Conservation (phyloP, 2,329 filamentous ascomycete genomes). For the Diaporthe sp. region DNA sequence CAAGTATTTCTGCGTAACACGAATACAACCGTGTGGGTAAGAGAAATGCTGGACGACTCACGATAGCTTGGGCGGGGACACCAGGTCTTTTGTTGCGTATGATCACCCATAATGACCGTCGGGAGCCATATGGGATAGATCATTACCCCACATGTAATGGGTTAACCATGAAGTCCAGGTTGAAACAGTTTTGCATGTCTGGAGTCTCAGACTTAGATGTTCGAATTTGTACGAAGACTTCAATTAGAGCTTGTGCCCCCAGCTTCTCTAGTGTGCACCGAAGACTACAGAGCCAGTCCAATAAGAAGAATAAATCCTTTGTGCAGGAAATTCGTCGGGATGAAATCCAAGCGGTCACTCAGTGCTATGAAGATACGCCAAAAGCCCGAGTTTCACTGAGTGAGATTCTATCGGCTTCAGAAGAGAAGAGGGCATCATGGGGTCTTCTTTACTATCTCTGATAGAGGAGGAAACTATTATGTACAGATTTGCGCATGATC, state of each 20-base stretch:
- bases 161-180: background rate
- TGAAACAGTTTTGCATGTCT: background rate
- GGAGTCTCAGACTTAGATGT: background rate
- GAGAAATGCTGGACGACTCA: background rate
- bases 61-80: background rate
- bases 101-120: background rate
- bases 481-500: too few species aligned
- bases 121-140: background rate
- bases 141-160: background rate
- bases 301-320: background rate
- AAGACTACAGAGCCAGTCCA: background rate
- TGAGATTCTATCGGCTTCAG: too few species aligned
- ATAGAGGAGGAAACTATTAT: background rate
- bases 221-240: background rate
- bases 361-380: too few species aligned
- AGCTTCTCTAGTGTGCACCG: background rate
- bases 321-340: fast-evolving
- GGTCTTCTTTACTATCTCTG: background rate
- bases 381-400: too few species aligned
- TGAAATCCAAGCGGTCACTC: background rate
- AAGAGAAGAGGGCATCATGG: too few species aligned
- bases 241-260: background rate
- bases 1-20: background rate
- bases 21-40: background rate
- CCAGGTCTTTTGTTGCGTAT: background rate